phyloP scores from a whole-genome alignment of 2,329 filamentous ascomycete species.

The Achaetomium macrosporum region DNA sequence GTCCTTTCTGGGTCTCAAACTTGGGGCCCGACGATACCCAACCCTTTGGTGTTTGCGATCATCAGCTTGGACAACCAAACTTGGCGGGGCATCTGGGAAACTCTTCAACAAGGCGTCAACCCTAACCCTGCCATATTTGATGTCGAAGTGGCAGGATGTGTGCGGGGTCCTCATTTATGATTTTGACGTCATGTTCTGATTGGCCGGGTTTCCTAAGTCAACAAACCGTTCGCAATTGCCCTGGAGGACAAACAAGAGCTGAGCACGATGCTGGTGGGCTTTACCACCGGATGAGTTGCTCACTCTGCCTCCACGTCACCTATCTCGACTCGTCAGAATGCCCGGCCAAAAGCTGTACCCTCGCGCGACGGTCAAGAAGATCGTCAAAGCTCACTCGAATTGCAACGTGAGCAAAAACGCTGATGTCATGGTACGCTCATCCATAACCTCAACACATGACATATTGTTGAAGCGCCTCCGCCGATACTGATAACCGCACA shows the following conservation, averaged over 20 bases:
- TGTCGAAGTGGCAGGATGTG: too few relatives aligned
- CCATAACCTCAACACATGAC: conserved; percentile 22
- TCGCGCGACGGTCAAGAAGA: conserved; percentile 77
- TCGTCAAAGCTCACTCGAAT: conserved; percentile 81
- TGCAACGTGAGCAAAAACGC: conserved; percentile 76
- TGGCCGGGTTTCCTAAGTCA: too few relatives aligned
- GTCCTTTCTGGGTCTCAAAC: neutral
- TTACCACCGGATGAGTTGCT: too few relatives aligned
- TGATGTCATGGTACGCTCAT: conserved; percentile 63
- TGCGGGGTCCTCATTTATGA: too few relatives aligned
- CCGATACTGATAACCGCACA: conserved; percentile 32
- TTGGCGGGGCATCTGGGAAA: too few relatives aligned
- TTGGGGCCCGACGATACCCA: neutral
- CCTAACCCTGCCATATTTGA: too few relatives aligned
- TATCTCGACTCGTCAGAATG: conserved; percentile 32
- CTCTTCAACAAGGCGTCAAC: too few relatives aligned
- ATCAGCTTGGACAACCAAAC: neutral
- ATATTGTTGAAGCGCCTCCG: neutral
- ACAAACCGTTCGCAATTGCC: too few relatives aligned
- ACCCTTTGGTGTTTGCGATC: neutral
- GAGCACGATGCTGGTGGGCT: too few relatives aligned
- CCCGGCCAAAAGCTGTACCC: conserved; percentile 72
- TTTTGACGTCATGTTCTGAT: too few relatives aligned
- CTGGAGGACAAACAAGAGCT: too few relatives aligned
- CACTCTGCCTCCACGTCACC: too few relatives aligned